These are phyloP conservation scores for Tympanopsis confertula DNA, from an alignment of 2,329 filamentous ascomycete genomes.

Conservation along the genomic window DNA sequence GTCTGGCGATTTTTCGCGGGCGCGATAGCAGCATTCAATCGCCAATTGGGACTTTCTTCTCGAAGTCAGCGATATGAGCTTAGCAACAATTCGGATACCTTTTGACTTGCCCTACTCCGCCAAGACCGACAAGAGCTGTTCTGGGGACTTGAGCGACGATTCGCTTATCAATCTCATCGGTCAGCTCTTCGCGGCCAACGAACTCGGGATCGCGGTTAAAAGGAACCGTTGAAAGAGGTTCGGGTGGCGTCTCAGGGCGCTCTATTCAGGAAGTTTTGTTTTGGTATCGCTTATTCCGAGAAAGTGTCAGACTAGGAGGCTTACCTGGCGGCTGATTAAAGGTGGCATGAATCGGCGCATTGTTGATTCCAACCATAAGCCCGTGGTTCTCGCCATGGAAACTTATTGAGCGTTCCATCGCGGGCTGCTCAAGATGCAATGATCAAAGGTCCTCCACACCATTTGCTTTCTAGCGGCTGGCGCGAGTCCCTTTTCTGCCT, in stretches of 20 bases:
- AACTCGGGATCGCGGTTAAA: constrained; percentile 14
- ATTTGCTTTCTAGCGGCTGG: no score
- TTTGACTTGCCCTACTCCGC: constrained; percentile 7
- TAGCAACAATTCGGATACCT: not conserved
- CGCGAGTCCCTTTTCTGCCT: no score
- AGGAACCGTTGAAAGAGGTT: constrained; percentile 12
- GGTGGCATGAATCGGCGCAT: not conserved
- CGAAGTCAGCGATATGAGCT: constrained; percentile 1
- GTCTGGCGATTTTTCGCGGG: constrained; percentile 10
- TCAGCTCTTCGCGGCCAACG: constrained; percentile 10
- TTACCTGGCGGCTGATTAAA: not conserved
- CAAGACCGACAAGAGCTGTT: constrained; percentile 6
- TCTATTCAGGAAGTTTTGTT: not conserved
- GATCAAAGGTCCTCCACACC: no score
- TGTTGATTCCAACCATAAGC: not conserved
- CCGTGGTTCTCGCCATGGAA: no score
- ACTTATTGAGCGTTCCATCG: no score
- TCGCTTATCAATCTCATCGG: constrained; percentile 13
- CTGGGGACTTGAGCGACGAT: constrained; percentile 7
- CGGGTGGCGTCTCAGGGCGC: constrained; percentile 8
- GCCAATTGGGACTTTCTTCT: constrained; percentile 14
- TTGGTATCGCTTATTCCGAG: no score
- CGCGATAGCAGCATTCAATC: constrained; percentile 21
- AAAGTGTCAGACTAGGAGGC: not conserved
- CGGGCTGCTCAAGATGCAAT: no score